phyloP scores from a whole-genome alignment of 2,329 filamentous ascomycete species.

The Claviceps capensis region DNA sequence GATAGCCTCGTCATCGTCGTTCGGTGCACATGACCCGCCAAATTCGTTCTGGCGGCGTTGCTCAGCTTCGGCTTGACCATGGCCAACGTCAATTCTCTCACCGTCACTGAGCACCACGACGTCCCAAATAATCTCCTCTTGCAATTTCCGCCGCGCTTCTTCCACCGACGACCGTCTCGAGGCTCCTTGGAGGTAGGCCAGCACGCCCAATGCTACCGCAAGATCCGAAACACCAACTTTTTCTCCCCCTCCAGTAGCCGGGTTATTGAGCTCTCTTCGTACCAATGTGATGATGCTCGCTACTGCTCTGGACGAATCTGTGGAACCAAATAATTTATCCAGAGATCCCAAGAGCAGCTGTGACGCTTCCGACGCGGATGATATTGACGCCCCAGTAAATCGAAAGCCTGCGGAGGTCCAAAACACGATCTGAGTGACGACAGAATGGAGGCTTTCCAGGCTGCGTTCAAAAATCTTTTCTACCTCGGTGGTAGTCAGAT shows the following conservation, averaged over 20 bases:
- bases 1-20: conserved; percentile 28
- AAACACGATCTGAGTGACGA: conserved; percentile 45
- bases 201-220: conserved; percentile 43
- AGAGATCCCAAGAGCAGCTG: conserved; percentile 44
- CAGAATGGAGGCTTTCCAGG: conserved; percentile 41
- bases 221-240: conserved; percentile 47
- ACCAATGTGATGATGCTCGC: conserved; percentile 52
- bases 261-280: conserved; percentile 49
- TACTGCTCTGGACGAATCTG: conserved; percentile 55
- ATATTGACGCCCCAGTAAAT: conserved; percentile 40
- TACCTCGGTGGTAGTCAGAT: conserved; percentile 36
- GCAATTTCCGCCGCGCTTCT: conserved; percentile 30
- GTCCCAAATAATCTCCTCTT: conserved; percentile 51
- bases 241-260: conserved; percentile 46
- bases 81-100: conserved; percentile 37
- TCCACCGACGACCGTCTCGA: conserved; percentile 38
- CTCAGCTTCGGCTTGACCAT: conserved; percentile 17
- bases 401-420: conserved; percentile 49
- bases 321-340: conserved; percentile 52
- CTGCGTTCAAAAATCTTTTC: conserved; percentile 43
- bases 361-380: conserved; percentile 40
- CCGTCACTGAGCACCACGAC: conserved; percentile 49
- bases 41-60: neutral
- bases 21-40: neutral
- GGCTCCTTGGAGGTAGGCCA: conserved; percentile 47